These are phyloP conservation scores for Fraxinus latifolia DNA, from an alignment of 305 asterid genomes.

Conservation along the genomic window DNA sequence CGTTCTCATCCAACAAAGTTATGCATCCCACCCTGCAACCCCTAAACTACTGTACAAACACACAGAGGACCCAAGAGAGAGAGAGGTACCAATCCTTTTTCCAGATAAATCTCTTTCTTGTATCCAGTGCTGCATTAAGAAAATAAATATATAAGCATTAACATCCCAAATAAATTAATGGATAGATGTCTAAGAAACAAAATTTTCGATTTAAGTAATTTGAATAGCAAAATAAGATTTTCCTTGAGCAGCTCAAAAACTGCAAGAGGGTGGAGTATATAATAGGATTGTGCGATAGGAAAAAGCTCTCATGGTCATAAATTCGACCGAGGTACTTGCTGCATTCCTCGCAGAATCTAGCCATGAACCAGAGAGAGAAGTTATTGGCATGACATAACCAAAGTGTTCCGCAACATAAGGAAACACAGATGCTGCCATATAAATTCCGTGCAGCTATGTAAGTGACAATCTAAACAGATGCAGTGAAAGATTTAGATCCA, in stretches of 20 bases:
- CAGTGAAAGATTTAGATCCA: not conserved
- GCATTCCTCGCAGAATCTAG: not conserved
- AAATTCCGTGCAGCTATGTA: not conserved
- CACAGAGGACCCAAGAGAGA: slow-evolving; percentile 10
- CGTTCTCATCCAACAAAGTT: not conserved
- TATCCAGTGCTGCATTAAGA: slow-evolving; percentile 72
- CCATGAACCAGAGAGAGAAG: not conserved
- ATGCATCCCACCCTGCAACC: not conserved
- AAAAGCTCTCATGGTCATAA: not conserved
- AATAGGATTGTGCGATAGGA: not conserved
- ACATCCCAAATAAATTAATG: slow-evolving; percentile 13
- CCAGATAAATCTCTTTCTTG: slow-evolving; percentile 77
- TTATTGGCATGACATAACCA: not conserved
- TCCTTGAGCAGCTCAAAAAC: not conserved
- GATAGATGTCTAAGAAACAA: not conserved
- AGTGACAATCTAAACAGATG: not conserved
- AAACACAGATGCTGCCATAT: not conserved
- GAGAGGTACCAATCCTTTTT: slow-evolving; percentile 62
- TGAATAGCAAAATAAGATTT: not conserved
- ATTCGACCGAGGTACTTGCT: not conserved
- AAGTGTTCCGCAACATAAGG: not conserved
- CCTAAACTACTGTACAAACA: not conserved
- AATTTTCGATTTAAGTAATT: not conserved
- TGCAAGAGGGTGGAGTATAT: not conserved
- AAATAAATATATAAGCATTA: slow-evolving; percentile 10